phyloP scores from a whole-genome alignment of 2,329 filamentous ascomycete species.

The Pyrenophora tritici-repentis region DNA sequence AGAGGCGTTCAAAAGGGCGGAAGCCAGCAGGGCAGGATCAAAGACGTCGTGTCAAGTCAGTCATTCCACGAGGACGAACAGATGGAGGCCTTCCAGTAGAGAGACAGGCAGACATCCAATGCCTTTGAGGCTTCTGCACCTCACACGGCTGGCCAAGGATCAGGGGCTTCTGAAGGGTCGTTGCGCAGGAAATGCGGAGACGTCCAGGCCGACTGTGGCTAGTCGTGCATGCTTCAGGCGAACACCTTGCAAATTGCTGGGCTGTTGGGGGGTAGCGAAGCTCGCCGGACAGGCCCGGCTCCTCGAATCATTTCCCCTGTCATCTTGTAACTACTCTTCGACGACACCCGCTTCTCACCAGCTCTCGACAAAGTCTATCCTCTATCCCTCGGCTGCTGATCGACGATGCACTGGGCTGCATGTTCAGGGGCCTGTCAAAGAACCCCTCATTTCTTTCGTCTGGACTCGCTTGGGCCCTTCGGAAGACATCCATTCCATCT shows the following conservation, averaged over 20 bases:
- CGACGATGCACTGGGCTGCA: slow-evolving; percentile 20
- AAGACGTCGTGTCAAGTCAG: slow-evolving; percentile 35
- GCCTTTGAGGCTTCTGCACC: slow-evolving; percentile 50
- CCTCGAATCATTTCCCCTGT: slow-evolving; percentile 40
- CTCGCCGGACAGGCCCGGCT: slow-evolving; percentile 33
- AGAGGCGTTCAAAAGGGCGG: slow-evolving; percentile 23
- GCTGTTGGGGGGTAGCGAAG: slow-evolving; percentile 43
- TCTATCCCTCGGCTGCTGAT: slow-evolving; percentile 27
- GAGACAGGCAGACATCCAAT: slow-evolving; percentile 43
- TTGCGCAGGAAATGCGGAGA: slow-evolving; percentile 50
- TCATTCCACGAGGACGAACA: slow-evolving; percentile 43
- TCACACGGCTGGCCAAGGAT: slow-evolving; percentile 46
- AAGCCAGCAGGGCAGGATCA: slow-evolving; percentile 28
- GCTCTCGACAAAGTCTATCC: slow-evolving; percentile 15
- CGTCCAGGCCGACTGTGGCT: slow-evolving; percentile 46
- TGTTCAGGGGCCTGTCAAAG: slow-evolving; percentile 22
- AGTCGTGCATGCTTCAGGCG: slow-evolving; percentile 46
- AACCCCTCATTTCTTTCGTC: slow-evolving; percentile 35
- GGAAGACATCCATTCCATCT: slow-evolving; percentile 22
- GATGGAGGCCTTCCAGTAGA: slow-evolving; percentile 39
- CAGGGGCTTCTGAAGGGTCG: slow-evolving; percentile 47
- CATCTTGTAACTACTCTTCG: slow-evolving; percentile 35
- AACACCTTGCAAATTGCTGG: slow-evolving; percentile 47
- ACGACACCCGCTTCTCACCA: slow-evolving; percentile 26
- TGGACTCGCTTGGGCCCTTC: slow-evolving; percentile 36